Evolutionary conservation across 1,139 yeast genomes (phyloP), one percentile per base, ranked within the genome.

Genomic region (Debaryomycetaceae sp.): DNA sequence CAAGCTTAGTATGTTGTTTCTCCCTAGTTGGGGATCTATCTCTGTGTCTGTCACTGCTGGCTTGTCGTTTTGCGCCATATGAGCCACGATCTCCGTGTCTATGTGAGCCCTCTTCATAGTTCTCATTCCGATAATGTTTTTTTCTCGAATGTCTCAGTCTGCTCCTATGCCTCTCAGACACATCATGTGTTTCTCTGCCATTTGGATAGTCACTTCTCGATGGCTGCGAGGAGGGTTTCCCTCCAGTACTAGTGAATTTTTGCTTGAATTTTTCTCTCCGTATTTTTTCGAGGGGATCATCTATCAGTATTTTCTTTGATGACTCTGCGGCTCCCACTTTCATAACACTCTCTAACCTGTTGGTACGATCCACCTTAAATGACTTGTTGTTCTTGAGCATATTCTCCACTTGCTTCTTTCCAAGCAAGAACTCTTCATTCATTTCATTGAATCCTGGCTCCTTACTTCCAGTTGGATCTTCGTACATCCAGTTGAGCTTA

Each of bases 401-500:
- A 43, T 56, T 59, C 43, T 67, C 71, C 8, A 63, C 69, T 41
- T 63, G 58, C 32, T 54, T 55, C 37, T 63, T 67, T 16, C 68
- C 71, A 29, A 60, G 58, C n/a, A 56, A 50, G 40, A 65, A 66
- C 45, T 66, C 73, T 29, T 56, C 63, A 31, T 56, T 65, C 36
- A 65, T 56, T 36, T 65, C 70, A 30, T 53, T 55, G 38, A 65
- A 65, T 5, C 71, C 71, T 19, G 60, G 52, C 13, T 56, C 55
- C 35, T 63, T 59, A 24, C 45, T 53, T 24, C 17, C 47, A 37
- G 37, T 41, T 35, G 57, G 63, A 30, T 73, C 80, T 15, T 84
- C 78, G 55, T 91, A 91, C 95, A 91, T 89, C 97, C 97, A 91
- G 40, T 80, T 85, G 39, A 88, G 63, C 45, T 78, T 79, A 36